phyloP scores from a whole-genome alignment of 192 early-diverging fungal species.

The Chytriomyces sp. region DNA sequence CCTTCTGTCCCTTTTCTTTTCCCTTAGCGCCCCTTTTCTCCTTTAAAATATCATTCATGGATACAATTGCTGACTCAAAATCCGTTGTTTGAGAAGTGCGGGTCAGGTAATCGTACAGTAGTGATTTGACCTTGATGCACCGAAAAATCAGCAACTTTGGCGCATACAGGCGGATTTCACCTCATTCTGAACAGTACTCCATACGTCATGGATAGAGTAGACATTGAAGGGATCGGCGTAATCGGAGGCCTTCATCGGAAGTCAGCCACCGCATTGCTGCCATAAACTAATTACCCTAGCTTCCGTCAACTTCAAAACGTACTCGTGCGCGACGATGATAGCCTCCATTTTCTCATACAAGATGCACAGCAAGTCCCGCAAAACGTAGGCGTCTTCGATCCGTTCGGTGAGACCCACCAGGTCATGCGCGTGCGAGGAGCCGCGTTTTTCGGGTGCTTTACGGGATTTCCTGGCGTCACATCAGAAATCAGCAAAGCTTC shows the following conservation, averaged over 20 bases:
- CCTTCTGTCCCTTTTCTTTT: conserved; percentile 25
- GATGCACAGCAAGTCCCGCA: conserved; percentile 37
- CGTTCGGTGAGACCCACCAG: conserved; percentile 32
- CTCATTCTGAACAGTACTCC: conserved; percentile 57
- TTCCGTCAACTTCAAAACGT: conserved; percentile 28
- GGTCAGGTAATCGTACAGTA: conserved; percentile 59
- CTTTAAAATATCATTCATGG: conserved; percentile 51
- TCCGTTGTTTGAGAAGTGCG: conserved; percentile 24
- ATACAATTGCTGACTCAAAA: conserved; percentile 32
- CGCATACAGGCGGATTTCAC: not conserved
- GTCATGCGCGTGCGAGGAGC: conserved; percentile 16
- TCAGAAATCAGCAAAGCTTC: not conserved
- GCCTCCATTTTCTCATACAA: conserved; percentile 44
- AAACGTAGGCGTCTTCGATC: conserved; percentile 15
- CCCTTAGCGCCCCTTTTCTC: conserved; percentile 36
- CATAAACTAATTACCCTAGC: conserved; percentile 14
- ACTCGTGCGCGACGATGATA: conserved; percentile 45
- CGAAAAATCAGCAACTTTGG: not conserved
- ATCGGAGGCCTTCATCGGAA: not conserved
- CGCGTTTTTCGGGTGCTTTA: not conserved
- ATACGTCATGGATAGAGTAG: conserved; percentile 54
- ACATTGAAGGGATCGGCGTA: not conserved
- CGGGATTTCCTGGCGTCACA: not conserved
- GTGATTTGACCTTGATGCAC: conserved; percentile 43
- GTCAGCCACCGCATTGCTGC: not conserved